These are phyloP conservation scores for Verticillium longisporum DNA, from an alignment of 2,329 filamentous ascomycete genomes.

Conservation along the genomic window DNA sequence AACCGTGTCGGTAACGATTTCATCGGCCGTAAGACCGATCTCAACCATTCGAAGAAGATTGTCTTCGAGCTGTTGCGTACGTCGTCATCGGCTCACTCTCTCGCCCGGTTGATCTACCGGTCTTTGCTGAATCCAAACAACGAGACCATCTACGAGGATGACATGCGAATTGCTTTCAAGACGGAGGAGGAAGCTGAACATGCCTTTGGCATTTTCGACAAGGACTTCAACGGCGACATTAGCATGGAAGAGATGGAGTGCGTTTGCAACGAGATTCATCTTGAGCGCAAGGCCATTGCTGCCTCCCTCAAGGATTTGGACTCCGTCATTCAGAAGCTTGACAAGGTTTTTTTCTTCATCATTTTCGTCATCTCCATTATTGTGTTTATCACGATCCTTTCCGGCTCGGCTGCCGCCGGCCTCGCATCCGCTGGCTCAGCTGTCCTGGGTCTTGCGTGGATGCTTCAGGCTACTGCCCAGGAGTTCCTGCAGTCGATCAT, in stretches of 20 bases:
- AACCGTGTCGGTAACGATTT: constrained; percentile 87
- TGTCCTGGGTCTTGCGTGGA: constrained; percentile 85
- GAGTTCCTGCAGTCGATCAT: constrained; percentile 92
- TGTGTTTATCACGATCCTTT: constrained; percentile 84
- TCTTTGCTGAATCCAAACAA: constrained; percentile 71
- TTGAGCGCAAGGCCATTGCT: constrained; percentile 91
- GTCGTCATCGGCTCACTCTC: constrained; percentile 68
- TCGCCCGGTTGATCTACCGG: constrained; percentile 82
- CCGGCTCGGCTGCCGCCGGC: constrained; percentile 81
- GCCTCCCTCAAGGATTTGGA: constrained; percentile 93
- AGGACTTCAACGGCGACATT: constrained; percentile 93
- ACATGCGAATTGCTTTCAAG: constrained; percentile 72
- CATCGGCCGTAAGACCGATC: constrained; percentile 66
- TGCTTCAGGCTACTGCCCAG: constrained; percentile 86
- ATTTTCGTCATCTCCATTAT: constrained; percentile 74
- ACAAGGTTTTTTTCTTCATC: constrained; percentile 83
- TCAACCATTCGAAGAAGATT: constrained; percentile 77
- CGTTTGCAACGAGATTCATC: constrained; percentile 88
- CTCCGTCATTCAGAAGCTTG: constrained; percentile 84
- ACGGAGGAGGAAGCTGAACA: constrained; percentile 81
- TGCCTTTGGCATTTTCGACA: constrained; percentile 89
- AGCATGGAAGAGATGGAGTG: constrained; percentile 91
- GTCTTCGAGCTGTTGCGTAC: constrained; percentile 69
- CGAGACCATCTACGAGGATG: constrained; percentile 71
- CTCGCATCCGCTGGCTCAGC: constrained; percentile 84